phyloP scores from a whole-genome alignment of 495 filamentous ascomycete species.

The Tuber melanosporum region DNA sequence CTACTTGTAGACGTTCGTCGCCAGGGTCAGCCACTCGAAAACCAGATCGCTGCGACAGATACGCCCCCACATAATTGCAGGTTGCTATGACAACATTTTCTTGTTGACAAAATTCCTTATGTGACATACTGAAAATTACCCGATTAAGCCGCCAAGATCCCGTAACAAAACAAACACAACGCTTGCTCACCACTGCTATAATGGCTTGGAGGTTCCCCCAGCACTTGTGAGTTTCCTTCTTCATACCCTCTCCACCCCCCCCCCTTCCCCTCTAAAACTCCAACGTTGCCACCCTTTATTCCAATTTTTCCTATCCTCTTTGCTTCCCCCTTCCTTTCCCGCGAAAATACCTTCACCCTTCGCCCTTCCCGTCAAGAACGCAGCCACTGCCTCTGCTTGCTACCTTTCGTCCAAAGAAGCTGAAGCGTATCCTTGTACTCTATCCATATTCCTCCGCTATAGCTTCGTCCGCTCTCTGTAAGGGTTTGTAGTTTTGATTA shows the following conservation, averaged over 20 bases:
- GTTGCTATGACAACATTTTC: conserved; percentile 12
- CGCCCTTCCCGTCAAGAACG: not conserved
- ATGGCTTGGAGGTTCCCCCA: conserved; percentile 32
- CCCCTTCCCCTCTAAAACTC: conserved; percentile 8
- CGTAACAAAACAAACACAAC: conserved; percentile 37
- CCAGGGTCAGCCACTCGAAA: not conserved
- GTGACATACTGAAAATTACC: conserved; percentile 7
- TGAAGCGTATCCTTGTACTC: not conserved
- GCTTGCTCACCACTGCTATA: conserved; percentile 23
- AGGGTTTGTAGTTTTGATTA: conserved; percentile 9
- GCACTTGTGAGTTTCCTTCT: conserved; percentile 9
- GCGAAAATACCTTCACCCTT: not conserved
- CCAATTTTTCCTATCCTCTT: not conserved
- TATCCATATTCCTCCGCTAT: not conserved
- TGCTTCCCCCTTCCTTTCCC: not conserved
- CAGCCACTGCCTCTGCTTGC: not conserved
- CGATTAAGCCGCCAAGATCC: conserved; percentile 24
- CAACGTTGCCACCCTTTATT: conserved; percentile 4
- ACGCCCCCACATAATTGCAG: not conserved
- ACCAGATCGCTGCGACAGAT: conserved; percentile 12
- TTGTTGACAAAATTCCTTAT: conserved; percentile 20
- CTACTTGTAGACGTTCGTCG: no score
- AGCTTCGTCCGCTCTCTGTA: conserved; percentile 17
- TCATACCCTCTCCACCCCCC: conserved; percentile 9
- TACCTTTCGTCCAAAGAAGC: not conserved